Conservation (phyloP, 2,329 filamentous ascomycete genomes). For the Pseudogymnoascus sp. region DNA sequence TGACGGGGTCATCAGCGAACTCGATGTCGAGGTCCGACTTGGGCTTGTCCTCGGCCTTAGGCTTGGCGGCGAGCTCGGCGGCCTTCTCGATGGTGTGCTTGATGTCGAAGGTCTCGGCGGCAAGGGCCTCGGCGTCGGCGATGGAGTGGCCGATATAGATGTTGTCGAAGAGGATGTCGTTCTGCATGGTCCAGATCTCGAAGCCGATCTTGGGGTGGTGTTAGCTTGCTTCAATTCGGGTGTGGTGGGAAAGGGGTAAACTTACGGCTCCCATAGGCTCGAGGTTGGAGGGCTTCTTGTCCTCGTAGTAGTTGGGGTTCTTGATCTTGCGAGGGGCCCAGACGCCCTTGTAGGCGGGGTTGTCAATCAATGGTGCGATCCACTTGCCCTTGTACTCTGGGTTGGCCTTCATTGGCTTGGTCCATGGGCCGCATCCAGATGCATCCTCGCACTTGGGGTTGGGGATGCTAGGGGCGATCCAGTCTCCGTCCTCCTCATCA, state of each 20-base stretch:
- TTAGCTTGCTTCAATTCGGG: too few relatives aligned
- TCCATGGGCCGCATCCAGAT: constrained; percentile 91
- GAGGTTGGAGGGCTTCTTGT: constrained; percentile 92
- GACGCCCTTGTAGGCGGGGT: constrained; percentile 93
- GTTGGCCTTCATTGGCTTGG: constrained; percentile 87
- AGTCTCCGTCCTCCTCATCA: constrained; percentile 98
- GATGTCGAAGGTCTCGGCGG: constrained; percentile 79
- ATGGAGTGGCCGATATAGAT: constrained; percentile 98
- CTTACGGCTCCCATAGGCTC: constrained; percentile 81
- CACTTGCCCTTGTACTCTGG: constrained; percentile 98
- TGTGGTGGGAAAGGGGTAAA: too few relatives aligned
- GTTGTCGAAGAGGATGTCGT: constrained; percentile 97
- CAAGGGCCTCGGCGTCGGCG: constrained; percentile 83
- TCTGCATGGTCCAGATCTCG: constrained; percentile 99
- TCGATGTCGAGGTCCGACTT: constrained; percentile 68
- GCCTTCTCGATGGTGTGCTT: constrained; percentile 80
- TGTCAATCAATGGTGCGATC: constrained; percentile 86
- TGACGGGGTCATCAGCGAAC: constrained; percentile 85
- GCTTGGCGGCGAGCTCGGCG: constrained; percentile 69
- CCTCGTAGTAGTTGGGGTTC: constrained; percentile 95
- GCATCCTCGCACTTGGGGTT: constrained; percentile 94
- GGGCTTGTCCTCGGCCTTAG: constrained; percentile 54
- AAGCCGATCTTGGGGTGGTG: constrained; percentile 59
- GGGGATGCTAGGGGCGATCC: constrained; percentile 78
- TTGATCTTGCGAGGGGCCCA: constrained; percentile 94